These are phyloP conservation scores for Cladosporium sp. DNA, from an alignment of 2,329 filamentous ascomycete species.

Conservation along the genomic window DNA sequence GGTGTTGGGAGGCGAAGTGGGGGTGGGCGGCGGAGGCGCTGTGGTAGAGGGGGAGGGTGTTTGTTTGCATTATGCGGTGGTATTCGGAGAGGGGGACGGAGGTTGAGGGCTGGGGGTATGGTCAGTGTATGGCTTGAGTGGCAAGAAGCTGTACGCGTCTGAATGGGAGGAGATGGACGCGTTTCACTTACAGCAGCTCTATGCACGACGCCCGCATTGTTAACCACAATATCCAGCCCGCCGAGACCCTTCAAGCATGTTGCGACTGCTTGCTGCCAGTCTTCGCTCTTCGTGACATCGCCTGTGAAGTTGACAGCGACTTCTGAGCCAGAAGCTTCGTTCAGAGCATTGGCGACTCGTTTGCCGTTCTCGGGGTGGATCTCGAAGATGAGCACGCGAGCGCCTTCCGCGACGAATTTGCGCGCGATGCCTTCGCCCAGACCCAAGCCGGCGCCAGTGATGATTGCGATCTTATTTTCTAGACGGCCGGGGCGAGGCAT, in stretches of 20 bases:
- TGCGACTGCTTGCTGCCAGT: slow-evolving; percentile 33
- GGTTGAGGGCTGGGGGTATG: slow-evolving; percentile 28
- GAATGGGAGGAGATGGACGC: background rate
- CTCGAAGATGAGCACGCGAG: slow-evolving; percentile 36
- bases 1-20: slow-evolving; percentile 32
- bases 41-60: slow-evolving; percentile 38
- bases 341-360: slow-evolving; percentile 36
- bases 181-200: slow-evolving; percentile 23
- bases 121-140: background rate
- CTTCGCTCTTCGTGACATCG: slow-evolving; percentile 32
- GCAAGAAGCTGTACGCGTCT: background rate
- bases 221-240: slow-evolving; percentile 41
- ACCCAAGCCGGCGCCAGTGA: slow-evolving; percentile 36
- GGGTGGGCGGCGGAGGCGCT: slow-evolving; percentile 36
- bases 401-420: slow-evolving; percentile 34
- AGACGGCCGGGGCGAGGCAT: slow-evolving; percentile 23
- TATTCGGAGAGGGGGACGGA: slow-evolving; percentile 37
- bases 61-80: slow-evolving; percentile 38
- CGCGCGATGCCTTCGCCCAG: slow-evolving; percentile 37
- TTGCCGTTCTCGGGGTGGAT: slow-evolving; percentile 35
- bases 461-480: slow-evolving; percentile 27
- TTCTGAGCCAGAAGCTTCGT: slow-evolving; percentile 28
- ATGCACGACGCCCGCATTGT: slow-evolving; percentile 42
- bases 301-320: slow-evolving; percentile 37
- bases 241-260: slow-evolving; percentile 31